Evolutionary conservation across 164 flowering plant species (phyloP).

Genomic region (Echeveria elegans): DNA sequence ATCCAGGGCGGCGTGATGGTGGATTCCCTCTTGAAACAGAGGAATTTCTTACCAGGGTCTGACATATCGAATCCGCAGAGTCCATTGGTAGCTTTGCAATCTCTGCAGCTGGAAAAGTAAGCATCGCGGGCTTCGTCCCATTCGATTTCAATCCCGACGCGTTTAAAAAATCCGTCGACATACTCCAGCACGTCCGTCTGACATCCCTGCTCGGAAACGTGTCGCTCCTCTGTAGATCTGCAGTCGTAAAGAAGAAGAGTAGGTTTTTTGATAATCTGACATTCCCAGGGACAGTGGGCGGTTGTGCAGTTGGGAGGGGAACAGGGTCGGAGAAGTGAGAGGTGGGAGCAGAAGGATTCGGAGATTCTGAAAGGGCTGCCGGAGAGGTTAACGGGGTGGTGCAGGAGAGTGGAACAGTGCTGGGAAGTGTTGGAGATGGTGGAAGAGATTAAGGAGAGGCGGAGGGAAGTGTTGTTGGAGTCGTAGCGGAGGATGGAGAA

Average conservation of each 20-base stretch:
- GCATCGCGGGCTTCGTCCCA: slow-evolving; percentile 39
- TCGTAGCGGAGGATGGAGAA: slow-evolving; percentile 37
- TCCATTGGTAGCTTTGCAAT: slow-evolving; percentile 34
- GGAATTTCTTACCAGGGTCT: slow-evolving; percentile 41
- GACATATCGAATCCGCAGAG: slow-evolving; percentile 65
- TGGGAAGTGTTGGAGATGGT: not conserved
- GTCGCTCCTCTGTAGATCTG: slow-evolving; percentile 10
- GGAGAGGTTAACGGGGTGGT: slow-evolving; percentile 33
- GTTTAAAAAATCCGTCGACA: slow-evolving; percentile 26
- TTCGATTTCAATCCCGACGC: slow-evolving; percentile 39
- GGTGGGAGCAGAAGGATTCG: slow-evolving; percentile 47
- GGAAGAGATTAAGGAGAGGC: slow-evolving; percentile 24
- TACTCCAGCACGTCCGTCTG: slow-evolving; percentile 40
- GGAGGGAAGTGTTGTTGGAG: slow-evolving; percentile 34
- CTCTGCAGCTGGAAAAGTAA: slow-evolving; percentile 38
- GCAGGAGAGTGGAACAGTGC: not conserved
- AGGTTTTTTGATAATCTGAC: slow-evolving; percentile 40
- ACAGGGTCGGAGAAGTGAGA: slow-evolving; percentile 40
- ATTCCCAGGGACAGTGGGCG: slow-evolving; percentile 42
- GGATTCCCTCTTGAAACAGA: slow-evolving; percentile 30
- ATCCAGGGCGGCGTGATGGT: slow-evolving; percentile 25
- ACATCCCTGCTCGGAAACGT: slow-evolving; percentile 33
- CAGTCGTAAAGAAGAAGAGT: slow-evolving; percentile 30
- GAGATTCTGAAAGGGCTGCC: slow-evolving; percentile 53
- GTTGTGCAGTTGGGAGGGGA: slow-evolving; percentile 42